Conservation (phyloP, 345 rosid species). For the Lagerstroemia speciosa region DNA sequence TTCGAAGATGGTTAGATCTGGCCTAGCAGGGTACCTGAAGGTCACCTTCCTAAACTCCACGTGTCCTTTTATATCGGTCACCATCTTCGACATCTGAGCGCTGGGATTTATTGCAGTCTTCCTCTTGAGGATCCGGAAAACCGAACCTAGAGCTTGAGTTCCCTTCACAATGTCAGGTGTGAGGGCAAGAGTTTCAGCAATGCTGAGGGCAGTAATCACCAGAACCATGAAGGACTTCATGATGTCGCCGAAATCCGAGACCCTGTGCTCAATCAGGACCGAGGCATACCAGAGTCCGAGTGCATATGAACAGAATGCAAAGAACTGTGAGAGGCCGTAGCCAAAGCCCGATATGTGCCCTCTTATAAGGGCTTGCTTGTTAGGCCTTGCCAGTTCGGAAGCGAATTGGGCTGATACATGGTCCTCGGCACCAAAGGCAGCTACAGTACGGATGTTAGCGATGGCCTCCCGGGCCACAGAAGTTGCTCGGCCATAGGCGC, state of each 20-base stretch:
- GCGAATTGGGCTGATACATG: slow-evolving; percentile 41
- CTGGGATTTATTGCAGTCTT: slow-evolving; percentile 41
- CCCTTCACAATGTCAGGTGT: slow-evolving; percentile 87
- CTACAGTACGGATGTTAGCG: slow-evolving; percentile 56
- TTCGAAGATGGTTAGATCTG: slow-evolving; percentile 42
- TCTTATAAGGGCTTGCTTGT: slow-evolving; percentile 41
- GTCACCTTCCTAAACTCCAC: slow-evolving; percentile 46
- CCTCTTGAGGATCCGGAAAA: slow-evolving; percentile 54
- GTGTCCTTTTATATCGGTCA: slow-evolving; percentile 42
- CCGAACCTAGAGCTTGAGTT: slow-evolving; percentile 64
- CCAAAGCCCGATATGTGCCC: slow-evolving; percentile 82
- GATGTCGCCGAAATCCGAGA: slow-evolving; percentile 41
- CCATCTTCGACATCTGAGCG: slow-evolving; percentile 27
- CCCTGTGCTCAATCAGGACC: slow-evolving; percentile 35
- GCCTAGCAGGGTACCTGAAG: slow-evolving; percentile 66
- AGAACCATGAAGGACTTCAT: slow-evolving; percentile 68
- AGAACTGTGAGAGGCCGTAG: slow-evolving; percentile 58
- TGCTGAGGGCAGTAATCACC: slow-evolving; percentile 47
- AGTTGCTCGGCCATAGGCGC: slow-evolving; percentile 52
- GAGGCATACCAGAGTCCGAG: slow-evolving; percentile 91
- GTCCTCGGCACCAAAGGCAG: slow-evolving; percentile 65
- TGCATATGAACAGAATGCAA: slow-evolving; percentile 55
- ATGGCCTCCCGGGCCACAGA: slow-evolving; percentile 70
- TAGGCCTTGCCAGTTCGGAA: slow-evolving; percentile 45
- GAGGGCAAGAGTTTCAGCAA: slow-evolving; percentile 79